Evolutionary conservation across 163 green algal species (phyloP), one percentile per base, ranked within the genome.

Genomic region (Prototheca wickerhamii): DNA sequence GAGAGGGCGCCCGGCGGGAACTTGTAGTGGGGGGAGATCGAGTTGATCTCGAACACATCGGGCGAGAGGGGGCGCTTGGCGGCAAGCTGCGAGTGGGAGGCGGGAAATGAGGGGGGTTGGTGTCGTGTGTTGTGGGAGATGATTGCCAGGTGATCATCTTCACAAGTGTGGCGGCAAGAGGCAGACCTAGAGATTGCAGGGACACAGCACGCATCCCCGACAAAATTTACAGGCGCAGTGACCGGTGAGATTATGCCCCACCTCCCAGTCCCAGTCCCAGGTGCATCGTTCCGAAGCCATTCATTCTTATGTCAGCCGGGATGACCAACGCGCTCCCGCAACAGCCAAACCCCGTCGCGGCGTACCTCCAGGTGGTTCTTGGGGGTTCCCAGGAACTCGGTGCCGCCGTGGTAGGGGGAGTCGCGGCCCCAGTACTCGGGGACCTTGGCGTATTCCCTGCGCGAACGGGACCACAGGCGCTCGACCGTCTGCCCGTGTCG

Each of bases 371-470:
- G 54, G 71, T 94, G 84, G 66, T 97, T 81, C 37, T 79, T 71
- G 7, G 90, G 90, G 2, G 89, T 96, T 25, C 90, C 90, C 43
- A 97, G 71, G 61, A 97, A 97, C 18, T 79, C 79, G 17, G 90
- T 96, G 58, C 89, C 89, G 29, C 82, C 71, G 7, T 87, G 91
- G 76, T 96, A 96, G 0, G 76, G 63, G 0, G 82, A 76, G 31
- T 77, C 60, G 21, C 67, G 56, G 44, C 72, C 75, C 73, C 73
- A 82, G 61, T 68, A 77, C 64, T 82, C 75, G 26, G 75, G 75
- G 18, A 80, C 68, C 4, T 6, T 61, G 31, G 30, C 26, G 26
- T 35, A 37, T 7, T 34, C 28, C 26, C 51, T 58, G 25, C 18
- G 23, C 6, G 46, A 54, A 23, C 40, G 40, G 40, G 40, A 15